Base-by-base conservation (phyloP, 768 basidiomycete genomes). In the Russula dissimulans region DNA sequence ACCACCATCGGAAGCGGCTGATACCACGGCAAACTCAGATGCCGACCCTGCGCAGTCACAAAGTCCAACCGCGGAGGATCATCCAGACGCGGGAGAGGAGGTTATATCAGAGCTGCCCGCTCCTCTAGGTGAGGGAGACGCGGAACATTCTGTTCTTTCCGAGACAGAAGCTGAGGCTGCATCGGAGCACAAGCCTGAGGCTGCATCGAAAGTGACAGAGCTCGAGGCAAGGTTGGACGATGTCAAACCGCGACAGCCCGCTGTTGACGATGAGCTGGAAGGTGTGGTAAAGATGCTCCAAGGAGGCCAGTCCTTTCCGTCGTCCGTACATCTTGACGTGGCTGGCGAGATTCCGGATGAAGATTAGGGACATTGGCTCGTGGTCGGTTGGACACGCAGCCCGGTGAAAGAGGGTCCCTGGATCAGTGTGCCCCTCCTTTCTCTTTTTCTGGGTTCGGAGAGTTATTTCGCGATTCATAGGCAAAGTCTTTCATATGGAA, bases 201-300 rank as follows among this genome's bases (percentile, higher is more conserved):
- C 54, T 31, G 65, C 48, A 46, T 32, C 54, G 32, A 57, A 60
- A 49, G 59, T 47, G 38, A 58, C 59, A 41, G 64, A 57, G 48
- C 66, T 62, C 26, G 67, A 64, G 44, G 55, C 64, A 47, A 65
- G 62, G 29, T 50, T 64, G 53, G 67, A 67, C 50, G 66, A 66
- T 26, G 62, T 67, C 12, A 69, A 63, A 18, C 64, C 51, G 22
- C 64, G 57, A 38, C 49, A 46, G 26, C 48, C 66, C 14, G 5
- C 54, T 4, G 43, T 38, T 10, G 76, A 69, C 15, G 69, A 74
- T 56, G 81, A 85, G 34, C 74, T 85, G 34, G 87, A 83, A 69
- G 81, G 81, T 57, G 82, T 88, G 54, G 81, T 89, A 61, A 82
- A 78, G 66, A 76, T 87, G 65, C 80, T 89, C 12, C 84, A 89